Base-by-base conservation (phyloP, 208 protist species). In the Trypanosomatidae sp. region DNA sequence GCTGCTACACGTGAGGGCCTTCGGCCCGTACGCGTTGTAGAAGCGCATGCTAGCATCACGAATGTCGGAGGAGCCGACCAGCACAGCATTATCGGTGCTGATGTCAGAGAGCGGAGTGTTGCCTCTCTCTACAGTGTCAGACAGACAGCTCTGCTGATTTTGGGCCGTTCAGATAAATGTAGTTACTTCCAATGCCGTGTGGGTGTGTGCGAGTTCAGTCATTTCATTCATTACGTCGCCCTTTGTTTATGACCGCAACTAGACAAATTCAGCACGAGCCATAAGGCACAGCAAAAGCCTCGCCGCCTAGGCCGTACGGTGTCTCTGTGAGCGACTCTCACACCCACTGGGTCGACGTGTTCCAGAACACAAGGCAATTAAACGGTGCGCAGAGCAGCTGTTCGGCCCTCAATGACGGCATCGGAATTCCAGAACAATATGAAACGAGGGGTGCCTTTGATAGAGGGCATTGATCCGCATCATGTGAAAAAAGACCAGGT, bases 21-120 rank as follows among this genome's bases (percentile, higher is more conserved):
- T 58, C 8, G 50, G 62, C 19, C 66, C 52, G 47, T 69, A 58
- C 9, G 70, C 49, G 30, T 73, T 76, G 52, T 73, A 69, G 25
- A 77, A 47, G 17, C 70, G 53, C 60, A 77, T 73, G 43, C 64
- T 71, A 28, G 64, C 68, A 25, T 75, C 66, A 7, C 58, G 52
- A 8, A 69, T 25, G 9, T 39, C 25, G 1, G 76, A 76, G 2
- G 28, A 19, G 19, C 59, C 52, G 47, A 76, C 58, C 43, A 73
- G 50, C 58, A 81, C 66, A 28, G 67, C 36, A 15, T 55, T 53
- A 47, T 76, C 65, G 25, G 66, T 46, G 12, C 49, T 28, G 43
- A 73, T 69, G 28, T 60, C 50, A 10, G 66, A 68, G 66, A 73
- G 58, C 1, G 60, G 65, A 25, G 71, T 67, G 52, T 71, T 73